phyloP scores from a whole-genome alignment of 225 moss, liverwort and hornwort species.

The Pseudoscleropodium purum region DNA sequence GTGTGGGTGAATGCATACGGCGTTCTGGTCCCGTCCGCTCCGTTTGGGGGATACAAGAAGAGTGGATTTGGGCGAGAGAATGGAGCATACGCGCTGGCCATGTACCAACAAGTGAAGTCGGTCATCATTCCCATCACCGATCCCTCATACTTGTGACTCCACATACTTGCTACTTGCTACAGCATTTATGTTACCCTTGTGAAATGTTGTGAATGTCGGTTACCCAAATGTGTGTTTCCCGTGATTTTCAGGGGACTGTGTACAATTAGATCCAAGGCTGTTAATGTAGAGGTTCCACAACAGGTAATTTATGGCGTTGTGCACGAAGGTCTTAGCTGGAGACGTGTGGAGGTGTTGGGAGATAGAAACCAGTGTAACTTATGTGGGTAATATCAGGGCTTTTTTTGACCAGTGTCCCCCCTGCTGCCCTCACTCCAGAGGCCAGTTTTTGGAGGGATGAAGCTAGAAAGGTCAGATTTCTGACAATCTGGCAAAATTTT shows the following conservation, averaged over 20 bases:
- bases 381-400: no score
- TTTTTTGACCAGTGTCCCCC: no score
- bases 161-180: background rate
- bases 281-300: background rate
- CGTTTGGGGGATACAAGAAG: constrained; percentile 48
- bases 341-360: background rate
- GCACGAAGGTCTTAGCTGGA: background rate
- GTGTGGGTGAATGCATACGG: constrained; percentile 46
- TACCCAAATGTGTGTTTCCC: background rate
- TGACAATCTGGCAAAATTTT: no score
- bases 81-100: constrained; percentile 23
- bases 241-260: background rate
- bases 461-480: no score
- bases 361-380: background rate
- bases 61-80: constrained; percentile 56
- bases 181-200: background rate
- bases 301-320: background rate
- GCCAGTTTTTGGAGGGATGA: no score
- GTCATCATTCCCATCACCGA: constrained; percentile 38
- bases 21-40: constrained; percentile 28
- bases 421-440: no score
- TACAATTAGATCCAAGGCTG: background rate
- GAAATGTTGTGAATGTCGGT: background rate
- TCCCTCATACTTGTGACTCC: constrained; percentile 14
- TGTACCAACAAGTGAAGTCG: constrained; percentile 54